Evolutionary conservation across 176 grass and related monocot genomes (phyloP).

Genomic region (Zizania latifolia): DNA sequence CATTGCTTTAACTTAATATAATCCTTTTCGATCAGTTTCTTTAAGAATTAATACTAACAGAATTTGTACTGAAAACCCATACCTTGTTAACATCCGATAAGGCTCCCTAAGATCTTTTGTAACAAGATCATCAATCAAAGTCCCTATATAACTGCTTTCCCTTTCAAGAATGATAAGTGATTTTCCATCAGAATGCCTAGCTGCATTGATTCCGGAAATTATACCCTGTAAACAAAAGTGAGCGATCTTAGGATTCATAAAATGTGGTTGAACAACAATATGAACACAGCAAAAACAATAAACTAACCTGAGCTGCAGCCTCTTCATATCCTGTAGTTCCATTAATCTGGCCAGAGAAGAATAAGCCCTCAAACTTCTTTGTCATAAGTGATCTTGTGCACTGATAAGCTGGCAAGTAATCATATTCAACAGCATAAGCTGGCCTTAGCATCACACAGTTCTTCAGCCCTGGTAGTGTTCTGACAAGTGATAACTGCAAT

Average conservation of each 20-base stretch:
- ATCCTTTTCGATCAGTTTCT: background rate
- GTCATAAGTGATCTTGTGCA: constrained; percentile 99
- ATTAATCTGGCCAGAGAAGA: constrained; percentile 99
- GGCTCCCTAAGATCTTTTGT: constrained; percentile 99
- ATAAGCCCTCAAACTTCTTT: constrained; percentile 82
- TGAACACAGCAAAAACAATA: constrained; percentile 19
- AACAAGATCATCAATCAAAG: constrained; percentile 97
- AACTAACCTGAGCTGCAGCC: constrained; percentile 80
- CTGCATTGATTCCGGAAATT: constrained; percentile 90
- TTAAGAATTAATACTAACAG: background rate
- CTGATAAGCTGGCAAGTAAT: constrained; percentile 85
- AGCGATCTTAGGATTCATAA: constrained; percentile 20
- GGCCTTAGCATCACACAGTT: constrained; percentile 94
- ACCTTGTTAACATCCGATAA: constrained; percentile 96
- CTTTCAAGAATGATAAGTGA: constrained; percentile 90
- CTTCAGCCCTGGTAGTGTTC: constrained; percentile 90
- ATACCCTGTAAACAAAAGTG: constrained; percentile 57
- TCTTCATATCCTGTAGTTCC: constrained; percentile 99
- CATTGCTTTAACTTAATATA: background rate
- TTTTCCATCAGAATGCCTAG: constrained; percentile 89
- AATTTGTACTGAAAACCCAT: background rate
- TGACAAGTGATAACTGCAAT: constrained; percentile 70
- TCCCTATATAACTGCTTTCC: constrained; percentile 93
- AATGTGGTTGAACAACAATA: constrained; percentile 7
- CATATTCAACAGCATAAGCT: constrained; percentile 97